A percentile compares a stretch with the other conserved stretches of the same genome.
These are phyloP conservation scores for Cladophialophora yegresii DNA, from an alignment of 2,329 filamentous ascomycete genomes.

Conservation along the genomic window DNA sequence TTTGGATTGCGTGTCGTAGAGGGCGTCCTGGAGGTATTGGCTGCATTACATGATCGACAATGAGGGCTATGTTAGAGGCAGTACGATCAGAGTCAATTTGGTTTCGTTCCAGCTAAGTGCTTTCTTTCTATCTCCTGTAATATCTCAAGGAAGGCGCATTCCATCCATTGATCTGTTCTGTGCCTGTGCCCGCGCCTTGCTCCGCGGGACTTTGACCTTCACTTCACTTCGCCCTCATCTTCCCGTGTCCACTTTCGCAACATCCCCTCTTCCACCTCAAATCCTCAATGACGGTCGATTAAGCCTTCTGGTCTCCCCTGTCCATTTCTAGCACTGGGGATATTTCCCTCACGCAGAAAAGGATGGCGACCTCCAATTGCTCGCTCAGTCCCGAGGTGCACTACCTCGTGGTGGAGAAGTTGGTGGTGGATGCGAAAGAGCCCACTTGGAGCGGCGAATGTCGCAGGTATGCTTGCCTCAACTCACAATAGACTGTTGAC, in stretches of 20 bases:
- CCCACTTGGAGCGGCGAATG: neutral
- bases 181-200: neutral
- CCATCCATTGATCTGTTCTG: neutral
- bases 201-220: neutral
- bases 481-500: neutral
- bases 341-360: neutral
- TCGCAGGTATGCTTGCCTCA: neutral
- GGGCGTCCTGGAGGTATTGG: conserved; percentile 2
- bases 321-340: neutral
- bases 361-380: neutral
- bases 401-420: neutral
- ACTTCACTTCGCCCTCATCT: neutral
- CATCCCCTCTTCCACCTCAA: neutral
- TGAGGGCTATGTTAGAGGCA: conserved; percentile 14
- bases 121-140: neutral
- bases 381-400: neutral
- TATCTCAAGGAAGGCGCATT: neutral
- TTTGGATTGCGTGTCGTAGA: conserved; percentile 14
- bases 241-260: neutral
- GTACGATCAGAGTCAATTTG: neutral
- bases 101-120: neutral
- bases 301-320: neutral
- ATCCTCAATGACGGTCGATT: neutral
- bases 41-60: conserved; percentile 10
- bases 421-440: neutral